Evolutionary conservation across 129 eudicot species (phyloP), one percentile per base, ranked within the genome.

Genomic region (Solidago caesia): DNA sequence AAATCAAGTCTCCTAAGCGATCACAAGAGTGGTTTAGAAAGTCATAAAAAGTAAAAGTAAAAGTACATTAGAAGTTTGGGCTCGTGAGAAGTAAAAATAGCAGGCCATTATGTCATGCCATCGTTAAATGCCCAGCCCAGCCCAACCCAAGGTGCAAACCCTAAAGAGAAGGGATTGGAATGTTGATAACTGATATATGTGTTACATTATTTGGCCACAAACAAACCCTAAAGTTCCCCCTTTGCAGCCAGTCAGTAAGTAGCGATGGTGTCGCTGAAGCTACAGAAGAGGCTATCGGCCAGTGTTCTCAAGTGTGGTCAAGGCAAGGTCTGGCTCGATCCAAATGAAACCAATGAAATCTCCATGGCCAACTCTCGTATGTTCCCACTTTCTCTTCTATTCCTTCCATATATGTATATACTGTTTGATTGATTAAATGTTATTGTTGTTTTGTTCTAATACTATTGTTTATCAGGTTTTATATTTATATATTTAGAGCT

Each of bases 281-380:
- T 86, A 49, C 90, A 86, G 87, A 86, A 86, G 81, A 77, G 90
- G 82, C 90, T 86, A 41, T 80, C 90, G n/a, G 84, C 87, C 67
- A 83, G 86, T 70, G 86, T 86, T 4, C 90, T 86, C 81, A 80
- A 80, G 70, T 86, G 90, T 63, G 90, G 90, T 0, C 77, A 75
- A 51, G 90, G 90, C 9, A 86, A 86, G 75, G 87, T 83, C 63
- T 83, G 90, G 90, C 90, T 86, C 45, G 90, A 86, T 66, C 90
- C 90, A 43, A 86, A 86, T 77, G 90, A 86, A 74, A 70, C 75
- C 81, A 86, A 60, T 68, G 90, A 86, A 52, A 86, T 86, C 81
- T 86, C 90, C 77, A 83, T 83, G 90, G 90, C 90, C 73, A 86
- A 86, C 66, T 86, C 90, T 74, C 87, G 87, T 83, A 77, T 16